Evolutionary conservation across 2,329 filamentous ascomycete species (phyloP), one percentile per base, ranked within the genome.

Genomic region (Xylariales sp.): DNA sequence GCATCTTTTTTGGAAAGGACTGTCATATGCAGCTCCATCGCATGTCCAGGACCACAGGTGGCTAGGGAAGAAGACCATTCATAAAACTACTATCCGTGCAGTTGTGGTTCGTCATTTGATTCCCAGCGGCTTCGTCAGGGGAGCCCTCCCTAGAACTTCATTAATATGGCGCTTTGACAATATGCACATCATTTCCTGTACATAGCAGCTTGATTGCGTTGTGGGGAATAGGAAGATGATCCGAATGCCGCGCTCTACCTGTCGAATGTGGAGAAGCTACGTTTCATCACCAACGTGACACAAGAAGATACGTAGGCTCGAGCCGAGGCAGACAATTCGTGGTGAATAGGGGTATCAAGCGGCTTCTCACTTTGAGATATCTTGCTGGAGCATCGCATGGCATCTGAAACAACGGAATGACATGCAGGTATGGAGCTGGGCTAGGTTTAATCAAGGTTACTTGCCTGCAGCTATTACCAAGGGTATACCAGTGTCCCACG

Each of bases 101-200:
- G n/a, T 8, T 27, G 7, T 27, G 7, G 24, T n/a, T 27, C 24
- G 15, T 19, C 19, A 7, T 18, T 35, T 18, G 5, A 5, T 18
- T 28, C 39, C 39, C 31, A 27, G 15, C 11, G 15, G 29, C 8
- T 7, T 15, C 29, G 29, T 14, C 29, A 32, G 29, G 29, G 29
- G 29, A 16, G 14, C 29, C 15, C 15, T 25, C 32, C 32, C n/a
- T n/a, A n/a, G n/a, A n/a, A n/a, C n/a, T n/a, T n/a, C n/a, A n/a
- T 40, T 25, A 32, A 40, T 36, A 12, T 42, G 39, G 22, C 39
- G 39, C 39, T 35, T 42, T 42, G 39, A 42, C 32, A 36, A 42
- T 42, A 42, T 42, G 39, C 39, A 34, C 39, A 42, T 42, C 39
- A 42, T 42, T 34, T 40, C 28, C 24, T 27, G 24, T 36, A n/a